Conservation (phyloP, 1,284 basidiomycete species). For the Phellopilus nigrolimitatus region DNA sequence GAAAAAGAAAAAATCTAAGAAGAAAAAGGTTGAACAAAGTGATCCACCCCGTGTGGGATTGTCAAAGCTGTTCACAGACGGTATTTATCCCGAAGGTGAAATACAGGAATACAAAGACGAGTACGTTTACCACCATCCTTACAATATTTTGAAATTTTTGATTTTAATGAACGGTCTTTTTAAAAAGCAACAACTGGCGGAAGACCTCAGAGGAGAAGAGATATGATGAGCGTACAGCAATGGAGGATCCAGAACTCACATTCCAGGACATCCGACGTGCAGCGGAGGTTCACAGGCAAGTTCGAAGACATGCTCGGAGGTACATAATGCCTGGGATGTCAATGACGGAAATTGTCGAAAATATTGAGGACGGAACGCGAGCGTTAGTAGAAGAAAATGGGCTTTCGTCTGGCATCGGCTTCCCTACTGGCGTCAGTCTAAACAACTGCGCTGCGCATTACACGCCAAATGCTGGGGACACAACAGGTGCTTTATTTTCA, state of each 20-base stretch:
- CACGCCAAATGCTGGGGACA: slow-evolving; percentile 95
- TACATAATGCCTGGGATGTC: slow-evolving; percentile 90
- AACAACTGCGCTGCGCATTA: slow-evolving; percentile 98
- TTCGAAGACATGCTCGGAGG: slow-evolving; percentile 78
- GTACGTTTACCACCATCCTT: slow-evolving; percentile 38
- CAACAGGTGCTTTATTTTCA: slow-evolving; percentile 45
- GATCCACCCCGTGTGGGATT: slow-evolving; percentile 92
- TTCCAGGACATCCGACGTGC: slow-evolving; percentile 90
- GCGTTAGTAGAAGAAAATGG: slow-evolving; percentile 91
- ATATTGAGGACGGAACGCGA: slow-evolving; percentile 89
- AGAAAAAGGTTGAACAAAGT: slow-evolving; percentile 78
- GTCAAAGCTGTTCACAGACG: slow-evolving; percentile 85
- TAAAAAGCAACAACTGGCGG: slow-evolving; percentile 68
- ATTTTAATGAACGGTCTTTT: slow-evolving; percentile 14
- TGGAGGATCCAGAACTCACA: slow-evolving; percentile 75
- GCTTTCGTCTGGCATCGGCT: slow-evolving; percentile 82
- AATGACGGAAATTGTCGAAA: slow-evolving; percentile 92
- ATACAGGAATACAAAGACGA: slow-evolving; percentile 90
- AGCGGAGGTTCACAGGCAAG: slow-evolving; percentile 95
- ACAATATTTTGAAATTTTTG: slow-evolving; percentile 4
- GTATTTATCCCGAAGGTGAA: slow-evolving; percentile 88
- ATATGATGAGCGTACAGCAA: slow-evolving; percentile 71
- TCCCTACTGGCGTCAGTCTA: slow-evolving; percentile 94
- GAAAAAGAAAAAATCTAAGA: slow-evolving; percentile 93
- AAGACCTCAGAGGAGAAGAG: slow-evolving; percentile 90